Evolutionary conservation across 257 asterid genomes (phyloP), one percentile per base, ranked within the genome.

Genomic region (Pogostemon cablin): DNA sequence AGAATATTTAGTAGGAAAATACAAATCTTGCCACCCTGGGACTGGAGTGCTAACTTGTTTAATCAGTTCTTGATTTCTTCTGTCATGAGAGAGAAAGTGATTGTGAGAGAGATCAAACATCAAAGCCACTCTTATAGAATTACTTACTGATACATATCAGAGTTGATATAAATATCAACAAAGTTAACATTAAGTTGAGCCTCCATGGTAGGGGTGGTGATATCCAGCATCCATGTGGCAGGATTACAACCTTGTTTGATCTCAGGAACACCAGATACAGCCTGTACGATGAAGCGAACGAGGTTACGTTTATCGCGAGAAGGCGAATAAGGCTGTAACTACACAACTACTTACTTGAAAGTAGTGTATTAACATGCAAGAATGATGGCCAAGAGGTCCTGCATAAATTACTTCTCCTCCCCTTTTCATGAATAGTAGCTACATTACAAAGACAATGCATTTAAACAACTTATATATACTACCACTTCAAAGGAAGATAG

Each of bases 371-470:
- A 52, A 34, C 17, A 52, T 9, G 58, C 35, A 52, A 3, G 91
- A 88, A 65, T 82, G 75, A 38, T 42, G 74, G 55, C 95, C 95
- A 6, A 86, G 54, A 44, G 87, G 84, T 25, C 95, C 95, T 58
- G 89, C 89, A 46, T 84, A 86, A 55, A 84, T 88, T 46, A 83
- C 80, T 78, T 77, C 81, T 2, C 95, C 95, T 20, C 95, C 95
- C 76, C 86, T 72, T 81, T 88, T 88, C 90, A 86, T 55, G 62
- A 88, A 83, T 74, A 88, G 84, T 58, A 88, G 78, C 95, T 88
- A 81, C 32, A 25, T 25, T 25, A 25, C 32, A 25, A 25, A 25
- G 2, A 25, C 32, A 25, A 25, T 25, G 32, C 32, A 25, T 25
- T 25, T 25, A 25, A 25, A 25, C 32, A 25, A 25, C 2, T 25